These are phyloP conservation scores for Eutrema japonicum DNA, from an alignment of 345 rosid species.

Conservation along the genomic window DNA sequence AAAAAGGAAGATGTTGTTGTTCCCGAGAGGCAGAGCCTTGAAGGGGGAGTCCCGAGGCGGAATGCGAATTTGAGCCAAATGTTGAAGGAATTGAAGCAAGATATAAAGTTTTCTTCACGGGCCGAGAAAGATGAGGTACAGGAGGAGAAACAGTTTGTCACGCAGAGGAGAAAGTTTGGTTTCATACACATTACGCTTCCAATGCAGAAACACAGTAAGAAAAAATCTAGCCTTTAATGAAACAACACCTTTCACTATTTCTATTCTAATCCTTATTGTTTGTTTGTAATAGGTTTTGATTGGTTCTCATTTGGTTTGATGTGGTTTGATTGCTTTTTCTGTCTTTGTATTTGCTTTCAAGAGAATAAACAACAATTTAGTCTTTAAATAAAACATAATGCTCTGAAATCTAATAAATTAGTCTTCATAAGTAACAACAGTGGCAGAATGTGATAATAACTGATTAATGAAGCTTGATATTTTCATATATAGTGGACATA, in stretches of 20 bases:
- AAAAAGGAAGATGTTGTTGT: constrained; percentile 51
- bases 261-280: not conserved
- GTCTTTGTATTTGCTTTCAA: not conserved
- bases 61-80: constrained; percentile 84
- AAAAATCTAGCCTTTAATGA: constrained; percentile 51
- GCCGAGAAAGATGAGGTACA: constrained; percentile 48
- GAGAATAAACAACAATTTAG: constrained; percentile 4
- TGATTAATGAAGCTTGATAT: too few species aligned
- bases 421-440: not conserved
- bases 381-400: constrained; percentile 9
- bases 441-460: too few species aligned
- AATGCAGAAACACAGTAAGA: constrained; percentile 70
- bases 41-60: constrained; percentile 52
- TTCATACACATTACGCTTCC: constrained; percentile 89
- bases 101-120: constrained; percentile 52
- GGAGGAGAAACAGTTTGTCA: constrained; percentile 54
- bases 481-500: too few species aligned
- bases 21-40: constrained; percentile 42
- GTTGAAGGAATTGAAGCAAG: constrained; percentile 83
- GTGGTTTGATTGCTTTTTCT: constrained; percentile 23
- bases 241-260: constrained; percentile 2
- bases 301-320: constrained; percentile 32
- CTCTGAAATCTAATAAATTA: not conserved
- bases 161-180: constrained; percentile 82
- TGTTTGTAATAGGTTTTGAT: constrained; percentile 20